These are phyloP conservation scores for Tricholoma sp. DNA, from an alignment of 768 basidiomycete species.

Conservation along the genomic window DNA sequence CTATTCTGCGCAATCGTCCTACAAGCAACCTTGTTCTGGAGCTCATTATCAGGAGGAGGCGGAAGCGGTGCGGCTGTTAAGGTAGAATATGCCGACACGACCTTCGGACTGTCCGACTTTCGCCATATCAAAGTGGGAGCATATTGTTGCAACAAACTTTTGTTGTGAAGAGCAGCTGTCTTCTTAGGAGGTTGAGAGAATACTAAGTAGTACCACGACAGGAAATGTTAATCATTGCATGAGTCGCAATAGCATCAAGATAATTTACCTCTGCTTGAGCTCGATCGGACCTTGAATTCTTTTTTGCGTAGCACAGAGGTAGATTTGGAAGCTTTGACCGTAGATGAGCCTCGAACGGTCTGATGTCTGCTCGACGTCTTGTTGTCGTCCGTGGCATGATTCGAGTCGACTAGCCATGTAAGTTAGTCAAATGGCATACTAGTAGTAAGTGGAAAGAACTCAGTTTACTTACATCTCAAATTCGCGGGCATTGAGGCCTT, in stretches of 20 bases:
- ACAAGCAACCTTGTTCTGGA: slow-evolving; percentile 11
- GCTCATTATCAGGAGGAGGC: slow-evolving; percentile 7
- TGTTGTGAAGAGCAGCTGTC: not conserved
- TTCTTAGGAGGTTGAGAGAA: not conserved
- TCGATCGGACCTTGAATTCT: not conserved
- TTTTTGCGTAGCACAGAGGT: not conserved
- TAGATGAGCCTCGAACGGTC: not conserved
- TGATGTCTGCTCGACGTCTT: not conserved
- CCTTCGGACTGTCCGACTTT: not conserved
- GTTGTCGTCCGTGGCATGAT: not conserved
- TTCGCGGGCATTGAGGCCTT: not conserved
- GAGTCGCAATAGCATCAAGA: not conserved
- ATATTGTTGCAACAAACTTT: not conserved
- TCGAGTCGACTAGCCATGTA: not conserved
- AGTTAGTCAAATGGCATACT: not conserved
- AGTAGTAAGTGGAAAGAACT: not conserved
- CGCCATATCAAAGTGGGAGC: not conserved
- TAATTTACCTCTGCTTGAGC: not conserved
- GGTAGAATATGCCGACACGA: not conserved
- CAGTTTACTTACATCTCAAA: not conserved
- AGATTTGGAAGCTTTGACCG: not conserved
- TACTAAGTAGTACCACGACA: not conserved
- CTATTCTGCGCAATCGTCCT: slow-evolving; percentile 20
- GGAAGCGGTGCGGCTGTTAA: slow-evolving; percentile 12
- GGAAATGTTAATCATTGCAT: not conserved